Conservation (phyloP, 805 yeast genomes). For the Wickerhamiella shivajii region DNA sequence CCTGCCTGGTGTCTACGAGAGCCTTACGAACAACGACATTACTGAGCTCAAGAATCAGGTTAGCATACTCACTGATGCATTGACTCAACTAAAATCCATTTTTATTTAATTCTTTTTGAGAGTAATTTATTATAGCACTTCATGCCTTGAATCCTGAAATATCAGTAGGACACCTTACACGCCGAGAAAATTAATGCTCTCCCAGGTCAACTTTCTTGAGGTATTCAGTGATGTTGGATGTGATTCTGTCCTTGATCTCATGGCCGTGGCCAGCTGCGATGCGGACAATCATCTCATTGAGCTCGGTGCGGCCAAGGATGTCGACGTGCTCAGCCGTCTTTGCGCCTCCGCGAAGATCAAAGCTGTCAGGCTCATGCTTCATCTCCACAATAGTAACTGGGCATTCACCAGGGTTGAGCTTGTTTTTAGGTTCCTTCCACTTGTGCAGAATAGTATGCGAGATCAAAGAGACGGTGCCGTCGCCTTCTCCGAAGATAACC, state of each 20-base stretch:
- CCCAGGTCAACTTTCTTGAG: slow-evolving; percentile 41
- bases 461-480: slow-evolving; percentile 81
- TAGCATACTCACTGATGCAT: not conserved
- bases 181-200: too few species aligned
- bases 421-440: slow-evolving; percentile 54
- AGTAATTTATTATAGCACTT: too few species aligned
- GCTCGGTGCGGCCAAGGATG: slow-evolving; percentile 80
- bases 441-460: slow-evolving; percentile 86
- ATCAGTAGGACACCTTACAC: too few species aligned
- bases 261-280: slow-evolving; percentile 76
- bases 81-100: not conserved
- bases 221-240: slow-evolving; percentile 49
- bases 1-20: slow-evolving; percentile 41
- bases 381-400: slow-evolving; percentile 76
- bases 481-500: slow-evolving; percentile 81
- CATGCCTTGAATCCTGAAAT: too few species aligned
- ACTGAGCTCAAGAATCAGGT: slow-evolving; percentile 18
- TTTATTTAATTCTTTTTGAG: not conserved
- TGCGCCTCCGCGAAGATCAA: slow-evolving; percentile 94
- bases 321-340: slow-evolving; percentile 97
- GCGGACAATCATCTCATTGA: slow-evolving; percentile 69
- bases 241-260: slow-evolving; percentile 41
- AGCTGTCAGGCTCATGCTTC: slow-evolving; percentile 82
- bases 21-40: slow-evolving; percentile 33
- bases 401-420: slow-evolving; percentile 64